These are phyloP conservation scores for Dothistroma septosporum DNA, from an alignment of 2,329 filamentous ascomycete genomes.

Conservation along the genomic window DNA sequence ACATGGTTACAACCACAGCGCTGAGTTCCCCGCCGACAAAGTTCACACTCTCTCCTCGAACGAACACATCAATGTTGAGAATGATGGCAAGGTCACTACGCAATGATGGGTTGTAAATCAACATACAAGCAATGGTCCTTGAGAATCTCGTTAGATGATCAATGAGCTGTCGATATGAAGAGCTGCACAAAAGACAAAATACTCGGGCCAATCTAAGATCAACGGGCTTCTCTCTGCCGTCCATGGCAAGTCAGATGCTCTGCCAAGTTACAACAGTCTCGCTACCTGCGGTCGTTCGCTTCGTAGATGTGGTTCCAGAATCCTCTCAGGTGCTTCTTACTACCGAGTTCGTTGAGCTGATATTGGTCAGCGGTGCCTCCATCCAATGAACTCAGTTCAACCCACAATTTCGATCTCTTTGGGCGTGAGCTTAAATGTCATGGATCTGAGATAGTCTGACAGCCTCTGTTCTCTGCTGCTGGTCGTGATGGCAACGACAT, in stretches of 20 bases:
- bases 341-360: conserved; percentile 46
- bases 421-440: conserved; percentile 57
- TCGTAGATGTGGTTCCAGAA: conserved; percentile 52
- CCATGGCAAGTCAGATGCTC: not conserved
- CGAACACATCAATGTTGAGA: conserved; percentile 75
- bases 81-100: conserved; percentile 64
- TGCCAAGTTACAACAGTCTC: no score
- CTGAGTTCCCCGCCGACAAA: conserved; percentile 59
- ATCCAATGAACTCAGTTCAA: not conserved
- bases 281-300: conserved; percentile 39
- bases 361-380: conserved; percentile 2
- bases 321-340: conserved; percentile 49
- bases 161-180: not conserved
- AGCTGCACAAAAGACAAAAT: not conserved
- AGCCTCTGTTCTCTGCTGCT: conserved; percentile 57
- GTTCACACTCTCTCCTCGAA: conserved; percentile 63
- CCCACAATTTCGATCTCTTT: conserved; percentile 50
- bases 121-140: not conserved
- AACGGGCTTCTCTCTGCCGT: not conserved
- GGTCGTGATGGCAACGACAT: conserved; percentile 57
- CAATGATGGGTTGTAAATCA: conserved; percentile 49
- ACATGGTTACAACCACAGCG: not conserved
- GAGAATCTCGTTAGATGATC: not conserved
- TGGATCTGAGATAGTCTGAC: conserved; percentile 53
- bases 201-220: not conserved